These are phyloP conservation scores for Hemileia vastatrix DNA, from an alignment of 1,284 basidiomycete genomes.

Conservation along the genomic window DNA sequence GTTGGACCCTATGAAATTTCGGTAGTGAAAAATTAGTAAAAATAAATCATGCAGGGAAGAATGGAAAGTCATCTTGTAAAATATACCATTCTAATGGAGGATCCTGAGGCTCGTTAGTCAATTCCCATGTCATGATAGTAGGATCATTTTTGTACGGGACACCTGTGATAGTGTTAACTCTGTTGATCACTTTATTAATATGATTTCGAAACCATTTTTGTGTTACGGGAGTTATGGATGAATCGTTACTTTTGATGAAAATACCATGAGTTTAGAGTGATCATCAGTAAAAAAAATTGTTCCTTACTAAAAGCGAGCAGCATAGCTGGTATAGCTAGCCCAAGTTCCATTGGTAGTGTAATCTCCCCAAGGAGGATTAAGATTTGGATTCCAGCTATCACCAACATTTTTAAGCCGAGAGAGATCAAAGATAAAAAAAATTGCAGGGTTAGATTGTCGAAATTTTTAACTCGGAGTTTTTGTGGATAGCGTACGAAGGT, in stretches of 20 bases:
- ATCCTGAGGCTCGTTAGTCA: constrained; percentile 32
- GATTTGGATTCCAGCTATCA: constrained; percentile 25
- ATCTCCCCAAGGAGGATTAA: constrained; percentile 28
- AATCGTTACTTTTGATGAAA: constrained; percentile 20
- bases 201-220: constrained; percentile 24
- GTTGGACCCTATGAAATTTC: constrained; percentile 23
- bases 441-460: neutral
- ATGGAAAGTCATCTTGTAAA: neutral
- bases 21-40: neutral
- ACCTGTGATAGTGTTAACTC: constrained; percentile 31
- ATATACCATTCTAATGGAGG: constrained; percentile 14
- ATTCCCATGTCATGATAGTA: constrained; percentile 35
- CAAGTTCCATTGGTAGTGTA: constrained; percentile 27
- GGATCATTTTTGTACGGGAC: constrained; percentile 30
- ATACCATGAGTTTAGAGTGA: neutral
- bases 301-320: constrained; percentile 28
- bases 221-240: constrained; percentile 11
- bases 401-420: neutral
- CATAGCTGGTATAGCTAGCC: constrained; percentile 23
- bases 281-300: neutral
- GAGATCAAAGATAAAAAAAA: neutral
- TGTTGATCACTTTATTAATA: constrained; percentile 28
- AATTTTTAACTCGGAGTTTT: neutral
- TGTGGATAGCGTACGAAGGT: constrained; percentile 25
- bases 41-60: neutral